Evolutionary conservation across 495 filamentous ascomycete genomes (phyloP).

Genomic region (Talaromyces liani): DNA sequence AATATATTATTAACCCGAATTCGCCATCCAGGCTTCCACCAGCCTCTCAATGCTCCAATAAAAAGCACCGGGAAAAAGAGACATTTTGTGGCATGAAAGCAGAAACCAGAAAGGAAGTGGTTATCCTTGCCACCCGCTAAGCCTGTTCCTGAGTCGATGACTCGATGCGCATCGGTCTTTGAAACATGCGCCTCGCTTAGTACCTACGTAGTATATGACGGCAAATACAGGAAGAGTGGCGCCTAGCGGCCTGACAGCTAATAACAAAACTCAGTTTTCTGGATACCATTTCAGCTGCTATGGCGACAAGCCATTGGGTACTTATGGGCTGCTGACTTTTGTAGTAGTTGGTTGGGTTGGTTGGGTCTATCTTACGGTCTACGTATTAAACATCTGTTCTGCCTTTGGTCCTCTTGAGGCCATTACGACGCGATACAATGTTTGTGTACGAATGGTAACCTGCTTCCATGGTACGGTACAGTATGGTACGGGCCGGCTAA

Average conservation of each 20-base stretch:
- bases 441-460: neutral
- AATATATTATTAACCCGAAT: neutral
- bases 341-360: neutral
- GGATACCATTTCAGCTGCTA: neutral
- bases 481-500: neutral
- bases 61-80: neutral
- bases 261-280: neutral
- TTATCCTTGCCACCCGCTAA: neutral
- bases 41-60: neutral
- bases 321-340: neutral
- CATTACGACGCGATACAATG: neutral
- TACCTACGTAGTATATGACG: neutral
- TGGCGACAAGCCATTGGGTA: neutral
- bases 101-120: neutral
- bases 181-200: neutral
- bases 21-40: neutral
- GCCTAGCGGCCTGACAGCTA: neutral
- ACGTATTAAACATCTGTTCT: neutral
- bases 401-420: neutral
- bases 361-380: neutral
- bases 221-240: neutral
- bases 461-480: neutral
- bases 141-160: neutral
- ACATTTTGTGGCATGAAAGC: neutral
- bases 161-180: neutral